Conservation (phyloP, 148 eudicot species). For the Heliamphora exappendiculata region DNA sequence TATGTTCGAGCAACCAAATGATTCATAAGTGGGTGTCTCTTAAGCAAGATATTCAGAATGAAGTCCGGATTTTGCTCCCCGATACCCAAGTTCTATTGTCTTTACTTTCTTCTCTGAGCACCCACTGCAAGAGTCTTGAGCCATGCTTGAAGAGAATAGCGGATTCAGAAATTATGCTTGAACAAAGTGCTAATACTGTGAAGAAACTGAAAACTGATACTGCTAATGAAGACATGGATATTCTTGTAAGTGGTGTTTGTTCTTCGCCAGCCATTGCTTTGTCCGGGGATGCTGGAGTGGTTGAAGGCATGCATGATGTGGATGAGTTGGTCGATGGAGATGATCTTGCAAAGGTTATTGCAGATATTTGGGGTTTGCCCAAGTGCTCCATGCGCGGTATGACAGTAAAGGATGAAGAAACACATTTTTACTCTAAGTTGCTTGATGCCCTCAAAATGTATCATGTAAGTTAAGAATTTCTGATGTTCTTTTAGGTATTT, state of each 20-base stretch:
- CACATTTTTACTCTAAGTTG: slow-evolving; percentile 59
- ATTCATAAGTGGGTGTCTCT: slow-evolving; percentile 39
- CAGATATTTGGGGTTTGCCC: slow-evolving; percentile 56
- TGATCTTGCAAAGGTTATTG: slow-evolving; percentile 22
- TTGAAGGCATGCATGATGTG: slow-evolving; percentile 12
- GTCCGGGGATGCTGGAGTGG: slow-evolving; percentile 24
- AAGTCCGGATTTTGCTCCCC: slow-evolving; percentile 67
- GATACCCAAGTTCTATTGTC: slow-evolving; percentile 83
- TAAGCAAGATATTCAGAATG: slow-evolving; percentile 61
- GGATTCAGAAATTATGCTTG: slow-evolving; percentile 25
- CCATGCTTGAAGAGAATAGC: slow-evolving; percentile 44
- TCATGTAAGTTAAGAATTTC: slow-evolving; percentile 50
- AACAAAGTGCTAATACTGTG: slow-evolving; percentile 14
- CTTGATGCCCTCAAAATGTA: slow-evolving; percentile 65
- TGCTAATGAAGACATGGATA: slow-evolving; percentile 48
- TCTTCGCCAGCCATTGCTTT: slow-evolving; percentile 22
- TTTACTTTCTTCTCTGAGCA: slow-evolving; percentile 52
- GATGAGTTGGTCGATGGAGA: slow-evolving; percentile 23
- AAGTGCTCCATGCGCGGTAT: slow-evolving; percentile 20
- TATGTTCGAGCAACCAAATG: slow-evolving; percentile 11
- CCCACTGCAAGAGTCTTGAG: slow-evolving; percentile 33
- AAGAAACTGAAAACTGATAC: slow-evolving; percentile 43
- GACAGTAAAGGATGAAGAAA: slow-evolving; percentile 34
- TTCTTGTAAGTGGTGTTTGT: slow-evolving; percentile 66
- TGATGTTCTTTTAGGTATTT: neutral